Evolutionary conservation across 2,329 filamentous ascomycete genomes (phyloP).

Genomic region (Aspergillus latus): DNA sequence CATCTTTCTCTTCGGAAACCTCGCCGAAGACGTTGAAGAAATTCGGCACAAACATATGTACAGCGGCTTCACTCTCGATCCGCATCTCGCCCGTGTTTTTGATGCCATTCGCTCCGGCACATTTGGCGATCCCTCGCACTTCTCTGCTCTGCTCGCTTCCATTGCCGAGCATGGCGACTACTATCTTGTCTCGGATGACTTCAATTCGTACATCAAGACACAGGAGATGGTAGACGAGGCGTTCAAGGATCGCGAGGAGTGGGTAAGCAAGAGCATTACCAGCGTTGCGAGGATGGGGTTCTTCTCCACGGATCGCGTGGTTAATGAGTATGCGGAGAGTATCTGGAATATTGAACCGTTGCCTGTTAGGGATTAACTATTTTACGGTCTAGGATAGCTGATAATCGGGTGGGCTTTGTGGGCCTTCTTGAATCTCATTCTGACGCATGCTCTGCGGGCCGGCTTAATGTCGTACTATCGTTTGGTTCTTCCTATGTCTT

Average conservation of each 20-base stretch:
- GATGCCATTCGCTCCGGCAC: constrained; percentile 73
- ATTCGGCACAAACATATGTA: constrained; percentile 89
- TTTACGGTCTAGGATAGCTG: neutral
- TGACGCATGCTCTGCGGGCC: neutral
- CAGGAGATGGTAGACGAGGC: constrained; percentile 88
- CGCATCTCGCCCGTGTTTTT: constrained; percentile 77
- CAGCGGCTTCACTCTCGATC: constrained; percentile 73
- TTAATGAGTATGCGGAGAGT: constrained; percentile 93
- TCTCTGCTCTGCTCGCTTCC: constrained; percentile 77
- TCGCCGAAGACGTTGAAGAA: constrained; percentile 95
- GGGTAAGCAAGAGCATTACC: constrained; percentile 85
- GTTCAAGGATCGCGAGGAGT: constrained; percentile 88
- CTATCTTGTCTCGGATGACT: constrained; percentile 97
- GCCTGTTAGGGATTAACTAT: constrained; percentile 40
- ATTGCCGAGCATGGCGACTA: constrained; percentile 94
- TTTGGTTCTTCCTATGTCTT: too few relatives aligned
- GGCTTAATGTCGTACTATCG: too few relatives aligned
- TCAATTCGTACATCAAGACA: constrained; percentile 89
- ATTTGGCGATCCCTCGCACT: constrained; percentile 78
- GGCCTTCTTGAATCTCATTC: too few relatives aligned
- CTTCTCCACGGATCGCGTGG: constrained; percentile 92
- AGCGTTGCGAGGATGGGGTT: constrained; percentile 94
- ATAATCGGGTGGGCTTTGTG: neutral
- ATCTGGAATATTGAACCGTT: constrained; percentile 97
- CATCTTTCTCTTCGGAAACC: constrained; percentile 96